Percentiles rank a stretch among this genome's conserved stretches.
These are phyloP conservation scores for Niebla homalea DNA, from an alignment of 495 filamentous ascomycete genomes.

Conservation along the genomic window DNA sequence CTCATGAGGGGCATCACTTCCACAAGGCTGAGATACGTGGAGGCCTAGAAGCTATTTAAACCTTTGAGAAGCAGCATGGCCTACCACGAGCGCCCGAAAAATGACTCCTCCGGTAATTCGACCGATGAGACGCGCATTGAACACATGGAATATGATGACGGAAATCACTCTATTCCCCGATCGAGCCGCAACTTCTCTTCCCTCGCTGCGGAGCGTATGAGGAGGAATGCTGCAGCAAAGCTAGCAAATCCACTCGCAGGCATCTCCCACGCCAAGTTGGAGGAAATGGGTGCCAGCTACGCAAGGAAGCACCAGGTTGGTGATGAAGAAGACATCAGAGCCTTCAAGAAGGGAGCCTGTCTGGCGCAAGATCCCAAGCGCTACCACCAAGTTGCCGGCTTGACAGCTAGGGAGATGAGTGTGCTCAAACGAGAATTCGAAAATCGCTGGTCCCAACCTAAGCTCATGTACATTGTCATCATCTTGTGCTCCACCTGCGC, in stretches of 20 bases:
- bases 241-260: constrained; percentile 62
- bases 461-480: constrained; percentile 54
- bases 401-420: constrained; percentile 44
- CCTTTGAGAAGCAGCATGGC: not conserved
- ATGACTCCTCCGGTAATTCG: not conserved
- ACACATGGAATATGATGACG: constrained; percentile 7
- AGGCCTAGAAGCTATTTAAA: not conserved
- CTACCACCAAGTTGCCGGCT: constrained; percentile 39
- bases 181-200: constrained; percentile 1
- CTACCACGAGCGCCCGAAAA: not conserved
- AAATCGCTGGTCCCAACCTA: constrained; percentile 62
- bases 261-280: constrained; percentile 43
- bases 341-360: constrained; percentile 61
- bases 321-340: constrained; percentile 46
- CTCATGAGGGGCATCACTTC: too few species aligned
- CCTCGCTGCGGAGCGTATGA: constrained; percentile 34
- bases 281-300: constrained; percentile 50
- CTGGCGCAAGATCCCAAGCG: constrained; percentile 46
- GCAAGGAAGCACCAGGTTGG: constrained; percentile 49
- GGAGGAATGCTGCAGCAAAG: constrained; percentile 42
- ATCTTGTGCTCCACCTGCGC: constrained; percentile 48
- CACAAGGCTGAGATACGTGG: too few species aligned
- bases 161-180: constrained; percentile 7
- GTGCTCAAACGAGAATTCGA: constrained; percentile 48
- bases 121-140: constrained; percentile 1